Percentiles rank a stretch among this genome's conserved stretches.
Conservation (phyloP, 371 early-diverging fungal genomes). For the Massospora cicadina region DNA sequence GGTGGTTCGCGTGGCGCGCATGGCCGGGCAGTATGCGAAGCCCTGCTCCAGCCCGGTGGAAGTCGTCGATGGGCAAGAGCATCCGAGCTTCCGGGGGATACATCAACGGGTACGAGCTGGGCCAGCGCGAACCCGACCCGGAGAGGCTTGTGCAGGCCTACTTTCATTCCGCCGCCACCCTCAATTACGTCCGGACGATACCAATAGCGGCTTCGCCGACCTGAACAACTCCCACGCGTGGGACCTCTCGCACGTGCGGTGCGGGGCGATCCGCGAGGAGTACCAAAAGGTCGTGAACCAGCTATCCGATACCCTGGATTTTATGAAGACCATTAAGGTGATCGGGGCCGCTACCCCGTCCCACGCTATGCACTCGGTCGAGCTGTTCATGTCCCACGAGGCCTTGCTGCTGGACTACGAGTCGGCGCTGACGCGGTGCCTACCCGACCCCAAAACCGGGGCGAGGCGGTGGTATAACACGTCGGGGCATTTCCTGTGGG, state of each 20-base stretch:
- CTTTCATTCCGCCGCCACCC: constrained; percentile 92
- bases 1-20: constrained; percentile 87
- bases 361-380: constrained; percentile 45
- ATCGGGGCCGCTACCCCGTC: constrained; percentile 14
- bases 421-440: constrained; percentile 52
- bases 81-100: constrained; percentile 70
- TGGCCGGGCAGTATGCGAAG: constrained; percentile 96
- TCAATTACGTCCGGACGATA: constrained; percentile 79
- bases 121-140: constrained; percentile 83
- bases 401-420: constrained; percentile 86
- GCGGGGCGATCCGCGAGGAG: constrained; percentile 55
- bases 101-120: constrained; percentile 81
- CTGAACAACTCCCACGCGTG: constrained; percentile 76
- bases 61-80: constrained; percentile 60
- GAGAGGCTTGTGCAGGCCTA: constrained; percentile 80
- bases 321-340: constrained; percentile 80
- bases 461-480: constrained; percentile 34
- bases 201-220: constrained; percentile 39
- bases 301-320: constrained; percentile 72
- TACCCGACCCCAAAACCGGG: constrained; percentile 22
- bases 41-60: constrained; percentile 87
- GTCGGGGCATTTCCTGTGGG: constrained; percentile 91
- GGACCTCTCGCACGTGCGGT: constrained; percentile 79
- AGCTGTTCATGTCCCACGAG: constrained; percentile 89
- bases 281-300: constrained; percentile 77